Conservation (phyloP, 352 stramenopile species). For the Pythium scleroteichum region DNA sequence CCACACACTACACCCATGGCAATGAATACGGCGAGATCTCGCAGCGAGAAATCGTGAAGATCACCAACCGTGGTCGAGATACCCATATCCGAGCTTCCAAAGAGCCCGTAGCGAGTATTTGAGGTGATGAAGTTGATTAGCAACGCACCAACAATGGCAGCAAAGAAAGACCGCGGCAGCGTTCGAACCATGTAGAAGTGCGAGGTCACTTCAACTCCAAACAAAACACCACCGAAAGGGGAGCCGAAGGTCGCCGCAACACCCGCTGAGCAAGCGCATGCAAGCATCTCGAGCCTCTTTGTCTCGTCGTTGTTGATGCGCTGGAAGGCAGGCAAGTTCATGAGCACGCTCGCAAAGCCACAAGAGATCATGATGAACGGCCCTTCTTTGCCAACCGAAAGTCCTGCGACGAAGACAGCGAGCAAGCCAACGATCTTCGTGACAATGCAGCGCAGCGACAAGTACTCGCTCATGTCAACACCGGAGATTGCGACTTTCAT, state of each 20-base stretch:
- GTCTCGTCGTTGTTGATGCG: slow-evolving; percentile 79
- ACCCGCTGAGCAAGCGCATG: slow-evolving; percentile 73
- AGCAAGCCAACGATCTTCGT: slow-evolving; percentile 76
- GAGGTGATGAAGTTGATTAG: slow-evolving; percentile 63
- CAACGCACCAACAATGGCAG: slow-evolving; percentile 71
- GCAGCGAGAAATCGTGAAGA: slow-evolving; percentile 46
- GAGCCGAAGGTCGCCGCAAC: slow-evolving; percentile 87
- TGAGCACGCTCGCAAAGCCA: slow-evolving; percentile 75
- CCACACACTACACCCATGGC: slow-evolving; percentile 68
- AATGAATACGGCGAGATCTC: slow-evolving; percentile 62
- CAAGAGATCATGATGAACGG: slow-evolving; percentile 90
- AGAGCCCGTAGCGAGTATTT: slow-evolving; percentile 69
- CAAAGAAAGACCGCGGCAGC: slow-evolving; percentile 78
- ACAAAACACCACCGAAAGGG: slow-evolving; percentile 85
- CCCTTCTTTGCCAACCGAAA: slow-evolving; percentile 86
- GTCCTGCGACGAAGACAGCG: slow-evolving; percentile 52
- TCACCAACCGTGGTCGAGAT: slow-evolving; percentile 46
- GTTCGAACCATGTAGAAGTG: slow-evolving; percentile 85
- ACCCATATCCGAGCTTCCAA: slow-evolving; percentile 69
- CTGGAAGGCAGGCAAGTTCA: slow-evolving; percentile 66
- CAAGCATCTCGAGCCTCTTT: slow-evolving; percentile 83
- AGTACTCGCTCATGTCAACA: slow-evolving; percentile 75
- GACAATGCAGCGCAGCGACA: slow-evolving; percentile 68
- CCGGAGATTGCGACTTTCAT: slow-evolving; percentile 85
- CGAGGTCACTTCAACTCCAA: slow-evolving; percentile 83